Evolutionary conservation across 2,329 filamentous ascomycete genomes (phyloP), one percentile per base, ranked within the genome.

Genomic region (Didymellaceae sp.): DNA sequence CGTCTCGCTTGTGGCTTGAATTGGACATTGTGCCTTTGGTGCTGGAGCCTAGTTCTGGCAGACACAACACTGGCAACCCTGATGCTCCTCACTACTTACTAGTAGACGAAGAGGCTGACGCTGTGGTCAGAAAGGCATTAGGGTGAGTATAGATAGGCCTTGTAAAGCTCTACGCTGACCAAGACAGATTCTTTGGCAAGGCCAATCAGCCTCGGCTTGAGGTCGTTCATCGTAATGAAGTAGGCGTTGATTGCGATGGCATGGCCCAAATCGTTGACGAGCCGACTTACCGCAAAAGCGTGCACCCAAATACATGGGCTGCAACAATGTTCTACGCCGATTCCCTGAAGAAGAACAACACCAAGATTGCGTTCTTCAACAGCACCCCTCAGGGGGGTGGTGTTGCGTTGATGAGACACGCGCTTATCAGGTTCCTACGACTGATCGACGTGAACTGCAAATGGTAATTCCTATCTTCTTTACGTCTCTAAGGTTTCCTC

Each of bases 91-190:
- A 80, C 35, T 70, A 75, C 25, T 84, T 85, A 66, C 75, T 80
- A n/a, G 80, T 91, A 4, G 90, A 92, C 62, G 90, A 94, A 68
- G 86, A 91, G 70, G 89, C 90, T 1, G 90, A 93, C 67, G 89
- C 87, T 0, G 88, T 92, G 82, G 87, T 86, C 1, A 81, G 90
- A 54, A 92, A 91, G 76, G 90, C 87, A 68, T 81, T 91, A 55
- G 82, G 86, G 86, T 88, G 73, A 72, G 82, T 74, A 16, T 18
- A 10, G 8, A 25, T 38, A 35, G 37, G n/a, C 40, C 3, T 17
- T 18, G 8, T 17, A 8, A 11, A 9, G 4, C 16, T 20, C 14
- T 17, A 32, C 11, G 32, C 48, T 31, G 41, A 39, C 43, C 42
- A 34, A 16, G 24, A 16, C 17, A 56, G 54, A 28, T 53, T 86